phyloP scores from a whole-genome alignment of 1,139 yeast species.

The Yamadazyma songkhlaensis region DNA sequence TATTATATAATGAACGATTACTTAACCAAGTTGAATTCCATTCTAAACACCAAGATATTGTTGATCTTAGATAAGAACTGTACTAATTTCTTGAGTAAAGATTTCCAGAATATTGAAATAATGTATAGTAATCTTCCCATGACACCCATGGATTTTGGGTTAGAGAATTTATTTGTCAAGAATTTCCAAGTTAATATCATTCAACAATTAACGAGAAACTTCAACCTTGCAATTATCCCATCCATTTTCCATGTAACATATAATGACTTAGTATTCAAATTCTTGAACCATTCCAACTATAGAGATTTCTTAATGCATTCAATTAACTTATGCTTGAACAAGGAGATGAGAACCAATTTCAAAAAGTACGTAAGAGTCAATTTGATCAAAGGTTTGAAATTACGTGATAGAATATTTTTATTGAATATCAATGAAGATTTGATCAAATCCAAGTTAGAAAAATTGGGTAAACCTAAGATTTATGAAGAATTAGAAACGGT shows the following conservation, averaged over 20 bases:
- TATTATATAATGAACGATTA: constrained; percentile 8
- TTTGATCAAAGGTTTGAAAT: constrained; percentile 2
- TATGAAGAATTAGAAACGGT: constrained; percentile 2
- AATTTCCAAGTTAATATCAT: constrained; percentile 7
- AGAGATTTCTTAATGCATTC: constrained; percentile 9
- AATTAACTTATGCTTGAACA: constrained; percentile 8
- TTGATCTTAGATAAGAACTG: constrained; percentile 7
- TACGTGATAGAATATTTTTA: constrained; percentile 1
- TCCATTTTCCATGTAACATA: constrained; percentile 6
- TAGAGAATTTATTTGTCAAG: constrained; percentile 7
- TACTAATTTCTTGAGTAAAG: constrained; percentile 6
- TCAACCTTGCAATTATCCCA: constrained; percentile 6
- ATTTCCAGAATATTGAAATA: constrained; percentile 7
- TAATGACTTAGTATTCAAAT: constrained; percentile 7
- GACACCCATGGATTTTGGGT: constrained; percentile 11
- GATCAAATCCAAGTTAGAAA: constrained; percentile 4
- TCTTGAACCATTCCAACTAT: constrained; percentile 5
- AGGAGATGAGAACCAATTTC: constrained; percentile 8
- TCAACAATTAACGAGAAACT: constrained; percentile 4
- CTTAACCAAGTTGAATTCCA: constrained; percentile 4
- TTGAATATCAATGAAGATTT: constrained; percentile 7
- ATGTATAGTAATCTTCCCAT: constrained; percentile 8
- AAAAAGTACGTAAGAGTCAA: constrained; percentile 5
- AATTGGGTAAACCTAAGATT: background rate
- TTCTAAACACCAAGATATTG: constrained; percentile 5